These are phyloP conservation scores for Exobasidium rhododendri DNA, from an alignment of 1,284 basidiomycete species.

Conservation along the genomic window DNA sequence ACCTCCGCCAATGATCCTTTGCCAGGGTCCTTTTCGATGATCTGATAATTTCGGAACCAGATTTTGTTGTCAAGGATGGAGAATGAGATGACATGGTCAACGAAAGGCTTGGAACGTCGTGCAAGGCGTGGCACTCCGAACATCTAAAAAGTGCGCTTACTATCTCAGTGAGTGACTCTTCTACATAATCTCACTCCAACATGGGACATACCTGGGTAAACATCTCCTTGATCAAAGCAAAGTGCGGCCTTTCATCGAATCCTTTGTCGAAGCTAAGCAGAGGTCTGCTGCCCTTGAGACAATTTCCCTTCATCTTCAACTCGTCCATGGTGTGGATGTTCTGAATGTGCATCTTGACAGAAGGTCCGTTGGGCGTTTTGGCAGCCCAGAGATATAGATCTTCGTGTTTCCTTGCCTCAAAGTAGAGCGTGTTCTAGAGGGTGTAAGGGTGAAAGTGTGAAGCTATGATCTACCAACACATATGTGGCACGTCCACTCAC, in stretches of 20 bases:
- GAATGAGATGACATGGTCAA: slow-evolving; percentile 96
- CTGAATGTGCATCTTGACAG: slow-evolving; percentile 94
- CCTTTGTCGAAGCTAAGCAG: slow-evolving; percentile 86
- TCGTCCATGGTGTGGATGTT: slow-evolving; percentile 99
- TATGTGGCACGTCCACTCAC: slow-evolving; percentile 15
- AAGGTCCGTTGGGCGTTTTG: slow-evolving; percentile 95
- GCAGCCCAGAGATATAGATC: slow-evolving; percentile 96
- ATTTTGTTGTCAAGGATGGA: slow-evolving; percentile 93
- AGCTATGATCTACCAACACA: neutral
- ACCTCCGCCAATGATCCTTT: slow-evolving; percentile 60
- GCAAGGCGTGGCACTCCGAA: slow-evolving; percentile 89
- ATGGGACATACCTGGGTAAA: slow-evolving; percentile 79
- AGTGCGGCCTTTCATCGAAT: slow-evolving; percentile 88
- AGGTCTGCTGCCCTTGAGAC: slow-evolving; percentile 89
- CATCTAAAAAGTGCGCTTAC: slow-evolving; percentile 60
- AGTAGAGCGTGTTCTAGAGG: slow-evolving; percentile 77
- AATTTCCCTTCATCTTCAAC: slow-evolving; percentile 99
- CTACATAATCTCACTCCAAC: neutral
- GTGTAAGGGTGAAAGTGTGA: neutral
- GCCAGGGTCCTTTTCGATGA: slow-evolving; percentile 63
- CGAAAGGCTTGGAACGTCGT: slow-evolving; percentile 89
- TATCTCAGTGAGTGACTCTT: no score
- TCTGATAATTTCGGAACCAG: slow-evolving; percentile 98
- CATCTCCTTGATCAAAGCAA: slow-evolving; percentile 83
- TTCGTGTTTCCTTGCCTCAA: slow-evolving; percentile 83